These are phyloP conservation scores for Schoenoplectus triqueter DNA, from an alignment of 202 grass and related monocot genomes.

Conservation along the genomic window DNA sequence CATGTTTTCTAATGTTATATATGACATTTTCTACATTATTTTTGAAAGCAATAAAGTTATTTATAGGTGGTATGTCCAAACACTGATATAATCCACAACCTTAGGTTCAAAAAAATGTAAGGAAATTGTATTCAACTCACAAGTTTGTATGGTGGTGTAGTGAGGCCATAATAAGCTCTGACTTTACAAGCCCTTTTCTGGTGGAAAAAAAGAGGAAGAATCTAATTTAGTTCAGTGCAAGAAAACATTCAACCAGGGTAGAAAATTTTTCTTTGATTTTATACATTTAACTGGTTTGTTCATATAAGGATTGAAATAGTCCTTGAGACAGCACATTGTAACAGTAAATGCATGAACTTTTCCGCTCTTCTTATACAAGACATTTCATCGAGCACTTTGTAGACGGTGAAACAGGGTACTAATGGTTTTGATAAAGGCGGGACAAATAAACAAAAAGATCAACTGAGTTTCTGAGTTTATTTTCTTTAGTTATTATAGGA, in stretches of 20 bases:
- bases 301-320: background rate
- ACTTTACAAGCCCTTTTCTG: constrained; percentile 48
- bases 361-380: background rate
- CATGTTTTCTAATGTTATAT: background rate
- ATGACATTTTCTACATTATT: background rate
- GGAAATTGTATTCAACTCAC: constrained; percentile 40
- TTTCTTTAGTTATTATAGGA: background rate
- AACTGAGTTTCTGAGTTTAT: background rate
- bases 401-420: background rate
- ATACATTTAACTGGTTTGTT: background rate
- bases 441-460: background rate
- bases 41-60: background rate
- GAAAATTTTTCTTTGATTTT: background rate
- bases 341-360: background rate
- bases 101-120: background rate
- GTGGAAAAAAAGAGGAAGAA: constrained; percentile 17
- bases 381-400: constrained; percentile 28
- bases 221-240: constrained; percentile 4
- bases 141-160: constrained; percentile 76
- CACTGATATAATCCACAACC: background rate
- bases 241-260: background rate
- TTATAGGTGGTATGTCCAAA: background rate
- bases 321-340: background rate
- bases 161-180: constrained; percentile 68
- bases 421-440: background rate